Evolutionary conservation across 1,284 basidiomycete species (phyloP).

Genomic region (Sphaerobolus stellatus): DNA sequence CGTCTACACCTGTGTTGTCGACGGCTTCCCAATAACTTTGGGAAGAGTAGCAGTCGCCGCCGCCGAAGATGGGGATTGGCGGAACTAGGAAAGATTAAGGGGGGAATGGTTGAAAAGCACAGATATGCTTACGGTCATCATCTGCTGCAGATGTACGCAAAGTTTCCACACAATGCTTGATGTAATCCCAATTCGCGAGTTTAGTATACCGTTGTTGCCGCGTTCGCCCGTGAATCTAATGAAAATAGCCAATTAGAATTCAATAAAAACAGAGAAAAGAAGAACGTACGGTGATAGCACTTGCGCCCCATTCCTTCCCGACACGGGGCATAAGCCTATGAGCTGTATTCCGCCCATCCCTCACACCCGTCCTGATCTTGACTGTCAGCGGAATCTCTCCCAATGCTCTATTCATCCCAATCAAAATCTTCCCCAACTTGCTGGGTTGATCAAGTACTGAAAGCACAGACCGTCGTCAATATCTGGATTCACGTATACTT

Average conservation of each 20-base stretch:
- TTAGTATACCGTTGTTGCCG: slow-evolving; percentile 88
- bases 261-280: slow-evolving; percentile 12
- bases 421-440: slow-evolving; percentile 82
- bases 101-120: neutral
- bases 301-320: slow-evolving; percentile 74
- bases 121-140: slow-evolving; percentile 59
- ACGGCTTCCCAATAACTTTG: slow-evolving; percentile 81
- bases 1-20: slow-evolving; percentile 81
- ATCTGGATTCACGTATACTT: neutral
- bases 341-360: slow-evolving; percentile 80
- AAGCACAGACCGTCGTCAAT: slow-evolving; percentile 14
- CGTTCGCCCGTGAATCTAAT: slow-evolving; percentile 88
- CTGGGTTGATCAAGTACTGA: slow-evolving; percentile 80
- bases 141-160: slow-evolving; percentile 80
- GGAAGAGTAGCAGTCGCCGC: slow-evolving; percentile 91
- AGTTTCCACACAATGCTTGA: slow-evolving; percentile 81
- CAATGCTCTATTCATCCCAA: slow-evolving; percentile 90
- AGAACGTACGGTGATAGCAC: slow-evolving; percentile 73
- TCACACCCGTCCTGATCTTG: slow-evolving; percentile 91
- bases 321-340: slow-evolving; percentile 91
- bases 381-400: slow-evolving; percentile 95
- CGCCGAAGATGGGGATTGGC: slow-evolving; percentile 91
- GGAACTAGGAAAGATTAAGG: slow-evolving; percentile 51
- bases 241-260: neutral
- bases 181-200: slow-evolving; percentile 89